Evolutionary conservation across 202 grass and related monocot species (phyloP).

Genomic region (Zizania palustris): DNA sequence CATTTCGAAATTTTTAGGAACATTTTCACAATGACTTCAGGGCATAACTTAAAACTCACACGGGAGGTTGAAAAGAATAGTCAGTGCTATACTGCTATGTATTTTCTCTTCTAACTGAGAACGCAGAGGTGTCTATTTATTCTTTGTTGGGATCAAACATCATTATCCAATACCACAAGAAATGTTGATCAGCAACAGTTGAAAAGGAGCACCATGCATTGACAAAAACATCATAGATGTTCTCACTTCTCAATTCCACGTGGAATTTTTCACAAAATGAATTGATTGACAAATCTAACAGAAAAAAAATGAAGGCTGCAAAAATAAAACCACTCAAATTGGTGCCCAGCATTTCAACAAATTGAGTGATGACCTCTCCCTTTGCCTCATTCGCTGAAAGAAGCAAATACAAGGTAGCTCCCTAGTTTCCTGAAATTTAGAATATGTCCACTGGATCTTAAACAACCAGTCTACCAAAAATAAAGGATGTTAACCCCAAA

Average conservation of each 20-base stretch:
- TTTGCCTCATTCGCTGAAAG: constrained; percentile 2
- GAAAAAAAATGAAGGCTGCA: constrained; percentile 15
- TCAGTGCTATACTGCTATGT: background rate
- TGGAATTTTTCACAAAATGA: constrained; percentile 1
- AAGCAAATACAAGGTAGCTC: constrained; percentile 1
- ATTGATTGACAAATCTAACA: background rate
- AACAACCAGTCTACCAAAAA: background rate
- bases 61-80: constrained; percentile 26
- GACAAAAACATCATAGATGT: constrained; percentile 1
- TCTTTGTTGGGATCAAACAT: background rate
- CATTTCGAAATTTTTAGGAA: constrained; percentile 3
- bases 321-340: background rate
- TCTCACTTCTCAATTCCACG: background rate
- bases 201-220: background rate
- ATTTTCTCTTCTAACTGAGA: constrained; percentile 1
- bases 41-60: constrained; percentile 3
- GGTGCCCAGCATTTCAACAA: background rate
- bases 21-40: constrained; percentile 35
- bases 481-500: background rate
- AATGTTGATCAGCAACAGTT: constrained; percentile 12
- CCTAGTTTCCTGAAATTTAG: constrained; percentile 19
- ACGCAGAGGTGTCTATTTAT: background rate
- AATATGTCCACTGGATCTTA: background rate
- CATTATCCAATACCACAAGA: constrained; percentile 12
- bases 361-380: background rate